Percentiles rank a stretch among this genome's conserved stretches.
Evolutionary conservation across 2,329 filamentous ascomycete genomes (phyloP).

Genomic region (Chrysosporium queenslandicum): DNA sequence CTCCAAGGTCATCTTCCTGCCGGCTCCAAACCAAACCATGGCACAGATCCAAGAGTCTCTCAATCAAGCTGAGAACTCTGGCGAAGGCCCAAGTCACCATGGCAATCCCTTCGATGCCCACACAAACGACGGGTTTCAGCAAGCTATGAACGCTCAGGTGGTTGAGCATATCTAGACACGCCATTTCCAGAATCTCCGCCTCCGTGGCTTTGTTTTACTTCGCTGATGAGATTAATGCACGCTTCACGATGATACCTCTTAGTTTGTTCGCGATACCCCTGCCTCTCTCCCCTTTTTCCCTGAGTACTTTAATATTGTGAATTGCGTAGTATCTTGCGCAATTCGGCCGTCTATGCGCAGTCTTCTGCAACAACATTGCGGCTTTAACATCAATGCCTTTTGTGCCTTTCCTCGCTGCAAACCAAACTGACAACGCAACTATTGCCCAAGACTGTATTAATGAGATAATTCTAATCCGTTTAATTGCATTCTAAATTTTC

Average conservation of each 20-base stretch:
- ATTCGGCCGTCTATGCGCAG: too few relatives aligned
- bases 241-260: neutral
- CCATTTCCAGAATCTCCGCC: neutral
- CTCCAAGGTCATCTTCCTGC: conserved; percentile 77
- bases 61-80: conserved; percentile 43
- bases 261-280: conserved; percentile 8
- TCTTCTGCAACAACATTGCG: too few relatives aligned
- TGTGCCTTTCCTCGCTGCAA: too few relatives aligned
- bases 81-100: conserved; percentile 48
- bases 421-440: too few relatives aligned
- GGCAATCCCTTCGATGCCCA: conserved; percentile 31
- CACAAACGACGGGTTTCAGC: conserved; percentile 56
- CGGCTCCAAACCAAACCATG: conserved; percentile 52
- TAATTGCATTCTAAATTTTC: too few relatives aligned
- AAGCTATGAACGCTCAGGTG: conserved; percentile 69
- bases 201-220: neutral
- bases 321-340: too few relatives aligned
- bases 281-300: neutral
- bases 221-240: neutral
- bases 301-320: too few relatives aligned
- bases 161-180: conserved; percentile 71
- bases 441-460: too few relatives aligned
- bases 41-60: conserved; percentile 31
- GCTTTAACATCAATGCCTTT: too few relatives aligned
- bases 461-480: too few relatives aligned